These are phyloP conservation scores for Komagataella pseudopastoris DNA, from an alignment of 805 yeast genomes.

Conservation along the genomic window DNA sequence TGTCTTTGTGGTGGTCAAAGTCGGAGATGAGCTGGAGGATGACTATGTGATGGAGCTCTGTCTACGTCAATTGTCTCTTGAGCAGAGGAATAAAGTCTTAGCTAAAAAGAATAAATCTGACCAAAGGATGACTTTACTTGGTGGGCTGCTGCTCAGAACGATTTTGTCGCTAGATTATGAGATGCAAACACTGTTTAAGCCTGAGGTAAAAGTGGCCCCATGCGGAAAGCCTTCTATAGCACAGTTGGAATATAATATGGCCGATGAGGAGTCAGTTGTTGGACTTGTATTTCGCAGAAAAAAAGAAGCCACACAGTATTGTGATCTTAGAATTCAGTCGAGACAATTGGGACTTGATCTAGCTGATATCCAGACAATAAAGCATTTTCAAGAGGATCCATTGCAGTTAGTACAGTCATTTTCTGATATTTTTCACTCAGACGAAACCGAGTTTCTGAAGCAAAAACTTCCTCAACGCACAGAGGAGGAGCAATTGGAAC, in stretches of 20 bases:
- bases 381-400: slow-evolving; percentile 11
- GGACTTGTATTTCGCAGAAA: slow-evolving; percentile 20
- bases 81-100: not conserved
- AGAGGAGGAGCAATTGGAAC: slow-evolving; percentile 10
- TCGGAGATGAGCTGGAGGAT: not conserved
- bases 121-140: not conserved
- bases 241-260: slow-evolving; percentile 35
- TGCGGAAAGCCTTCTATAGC: slow-evolving; percentile 46
- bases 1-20: not conserved
- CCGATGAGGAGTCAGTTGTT: slow-evolving; percentile 41
- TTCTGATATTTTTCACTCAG: slow-evolving; percentile 13
- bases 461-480: slow-evolving; percentile 1
- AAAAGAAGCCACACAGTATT: not conserved
- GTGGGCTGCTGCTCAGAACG: not conserved
- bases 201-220: slow-evolving; percentile 1
- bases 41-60: not conserved
- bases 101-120: not conserved
- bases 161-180: not conserved
- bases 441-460: slow-evolving; percentile 16
- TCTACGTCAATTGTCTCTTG: not conserved
- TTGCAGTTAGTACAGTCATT: slow-evolving; percentile 13
- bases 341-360: slow-evolving; percentile 32
- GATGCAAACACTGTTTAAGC: not conserved
- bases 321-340: not conserved
- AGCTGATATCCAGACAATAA: slow-evolving; percentile 21